These are phyloP conservation scores for Lodderomyces jiufengensis DNA, from an alignment of 1,139 yeast species.

Conservation along the genomic window DNA sequence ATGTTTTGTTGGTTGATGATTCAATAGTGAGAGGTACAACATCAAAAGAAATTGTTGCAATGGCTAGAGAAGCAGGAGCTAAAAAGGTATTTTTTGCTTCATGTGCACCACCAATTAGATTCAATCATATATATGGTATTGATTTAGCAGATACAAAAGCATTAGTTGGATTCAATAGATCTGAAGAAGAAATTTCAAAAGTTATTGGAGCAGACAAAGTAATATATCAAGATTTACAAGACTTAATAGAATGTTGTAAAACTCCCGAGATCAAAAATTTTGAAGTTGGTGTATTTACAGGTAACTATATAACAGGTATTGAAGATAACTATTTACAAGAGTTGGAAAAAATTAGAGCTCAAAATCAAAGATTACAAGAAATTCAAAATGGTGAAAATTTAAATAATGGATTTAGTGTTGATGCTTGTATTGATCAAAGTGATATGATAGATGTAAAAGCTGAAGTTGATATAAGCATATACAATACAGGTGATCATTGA, in stretches of 20 bases:
- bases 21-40: constrained; percentile 98
- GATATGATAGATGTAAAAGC: constrained; percentile 71
- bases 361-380: constrained; percentile 62
- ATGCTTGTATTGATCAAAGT: constrained; percentile 44
- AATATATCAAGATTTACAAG: constrained; percentile 81
- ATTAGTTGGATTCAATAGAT: constrained; percentile 78
- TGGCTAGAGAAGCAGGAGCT: constrained; percentile 99
- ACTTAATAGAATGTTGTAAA: constrained; percentile 76
- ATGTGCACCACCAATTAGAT: constrained; percentile 95
- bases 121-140: constrained; percentile 94
- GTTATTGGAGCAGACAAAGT: constrained; percentile 92
- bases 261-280: constrained; percentile 45
- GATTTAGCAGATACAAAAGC: constrained; percentile 96
- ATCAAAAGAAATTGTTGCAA: constrained; percentile 88
- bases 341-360: constrained; percentile 79
- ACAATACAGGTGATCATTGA: constrained; percentile 76
- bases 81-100: constrained; percentile 89
- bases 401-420: constrained; percentile 37
- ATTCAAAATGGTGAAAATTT: constrained; percentile 17
- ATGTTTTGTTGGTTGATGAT: constrained; percentile 92
- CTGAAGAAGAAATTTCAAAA: constrained; percentile 68
- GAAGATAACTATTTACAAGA: constrained; percentile 80
- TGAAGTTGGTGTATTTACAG: constrained; percentile 98
- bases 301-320: constrained; percentile 86
- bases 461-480: constrained; percentile 86